Conservation (phyloP, 257 asterid genomes). For the Gentiana dahurica region DNA sequence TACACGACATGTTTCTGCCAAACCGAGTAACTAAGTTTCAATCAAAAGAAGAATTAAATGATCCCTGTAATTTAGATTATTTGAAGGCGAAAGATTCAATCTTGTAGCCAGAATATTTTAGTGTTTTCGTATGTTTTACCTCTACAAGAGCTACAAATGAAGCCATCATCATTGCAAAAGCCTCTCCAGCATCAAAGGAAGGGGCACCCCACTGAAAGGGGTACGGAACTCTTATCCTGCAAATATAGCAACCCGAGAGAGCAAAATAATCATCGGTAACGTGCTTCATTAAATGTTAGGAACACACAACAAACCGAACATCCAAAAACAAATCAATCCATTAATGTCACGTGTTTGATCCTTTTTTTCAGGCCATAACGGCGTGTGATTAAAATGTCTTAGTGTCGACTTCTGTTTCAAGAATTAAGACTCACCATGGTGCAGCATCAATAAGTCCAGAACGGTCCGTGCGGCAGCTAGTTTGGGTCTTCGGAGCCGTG, state of each 20-base stretch:
- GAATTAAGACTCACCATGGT: conserved; percentile 46
- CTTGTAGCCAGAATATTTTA: not conserved
- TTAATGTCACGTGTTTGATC: too few relatives aligned
- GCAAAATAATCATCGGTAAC: not conserved
- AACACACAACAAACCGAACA: too few relatives aligned
- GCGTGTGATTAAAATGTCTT: too few relatives aligned
- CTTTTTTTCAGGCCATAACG: too few relatives aligned
- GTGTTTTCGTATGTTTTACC: conserved; percentile 25
- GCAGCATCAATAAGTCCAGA: conserved; percentile 81
- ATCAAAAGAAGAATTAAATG: not conserved
- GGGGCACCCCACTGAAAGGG: conserved; percentile 97
- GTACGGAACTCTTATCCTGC: conserved; percentile 81
- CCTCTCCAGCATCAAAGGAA: conserved; percentile 88
- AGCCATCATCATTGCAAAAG: conserved; percentile 95
- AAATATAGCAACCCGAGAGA: conserved; percentile 1
- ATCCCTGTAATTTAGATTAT: not conserved
- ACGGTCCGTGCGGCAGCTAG: conserved; percentile 89
- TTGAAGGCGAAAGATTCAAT: not conserved
- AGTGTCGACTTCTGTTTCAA: not conserved
- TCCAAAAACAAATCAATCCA: too few relatives aligned
- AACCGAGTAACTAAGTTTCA: not conserved
- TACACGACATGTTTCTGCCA: not conserved
- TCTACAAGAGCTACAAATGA: conserved; percentile 78
- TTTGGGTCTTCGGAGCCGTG: conserved; percentile 68
- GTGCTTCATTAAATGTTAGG: too few relatives aligned